Base-by-base conservation (phyloP, 2,329 filamentous ascomycete genomes). In the Sporothrix humicola region DNA sequence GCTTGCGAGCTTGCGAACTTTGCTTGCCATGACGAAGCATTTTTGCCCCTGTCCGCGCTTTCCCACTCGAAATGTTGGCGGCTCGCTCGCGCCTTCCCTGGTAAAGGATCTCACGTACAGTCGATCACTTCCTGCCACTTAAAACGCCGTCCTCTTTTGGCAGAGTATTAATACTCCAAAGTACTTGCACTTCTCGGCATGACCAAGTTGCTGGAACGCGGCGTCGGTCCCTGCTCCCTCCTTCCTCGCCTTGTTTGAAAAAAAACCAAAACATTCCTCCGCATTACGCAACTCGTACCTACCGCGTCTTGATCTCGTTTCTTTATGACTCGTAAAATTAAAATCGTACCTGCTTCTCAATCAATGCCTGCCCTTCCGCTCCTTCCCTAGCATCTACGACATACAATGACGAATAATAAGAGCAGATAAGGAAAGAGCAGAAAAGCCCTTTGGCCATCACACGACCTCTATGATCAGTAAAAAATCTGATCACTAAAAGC, bases 161-260 rank as follows among this genome's bases (percentile, higher is more conserved):
- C 31, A 37, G 31, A 26, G 31, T 7, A 6, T 37, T 37, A 37
- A 37, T 37, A 37, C 31, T 37, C 31, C 31, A 37, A 37, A 37
- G 31, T 37, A n/a, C 15, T 63, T 66, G 46, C 42, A 10, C 65
- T 44, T 52, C 50, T 46, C 72, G 65, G 42, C 72, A 68, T 69
- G 65, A 31, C 71, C 71, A 50, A 52, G 54, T 50, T 69, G 31
- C 72, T 68, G 72, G 71, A 73, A 69, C 65, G 54, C 63, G 63
- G 63, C 52, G 71, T 20, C 59, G 26, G 46, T 42, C 56, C 58
- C 44, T 71, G 12, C 50, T 69, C 17, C 48, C 23, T 20, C 15
- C 37, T 58, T 50, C 46, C 44, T 52, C 26, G 9, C 26, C 31
- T 37, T 52, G 54, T 61, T 71, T 59, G 54, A 23, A 69, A 56